Evolutionary conservation across 2,329 filamentous ascomycete genomes (phyloP), one percentile per base, ranked within the genome.

Genomic region (Thelonectria rubi): DNA sequence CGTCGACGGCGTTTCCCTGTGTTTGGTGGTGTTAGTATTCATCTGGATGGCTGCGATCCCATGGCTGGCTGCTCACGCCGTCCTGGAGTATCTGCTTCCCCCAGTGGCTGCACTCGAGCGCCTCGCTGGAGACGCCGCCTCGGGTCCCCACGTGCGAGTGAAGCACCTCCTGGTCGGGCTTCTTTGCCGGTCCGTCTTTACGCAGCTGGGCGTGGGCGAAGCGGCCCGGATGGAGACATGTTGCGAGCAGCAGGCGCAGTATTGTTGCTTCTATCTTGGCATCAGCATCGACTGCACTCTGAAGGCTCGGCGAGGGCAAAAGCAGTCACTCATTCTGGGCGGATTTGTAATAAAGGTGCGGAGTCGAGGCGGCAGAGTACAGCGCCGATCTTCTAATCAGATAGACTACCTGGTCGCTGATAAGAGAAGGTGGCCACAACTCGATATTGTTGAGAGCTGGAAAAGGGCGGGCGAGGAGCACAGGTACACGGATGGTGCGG

Each of bases 1-100:
- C 89, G 77, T 94, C 91, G 1, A 89, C 91, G 12, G 91, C 91
- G 77, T 92, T 93, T 7, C 91, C 91, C 82, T 86, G 54, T 34
- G 18, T 42, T 39, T 6, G 15, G 17, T 58, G 4, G 46, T 32
- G 6, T 15, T 11, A 3, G 18, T 6, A 3, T 7, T 4, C 24
- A 4, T 24, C 7, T 24, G 4, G n/a, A n/a, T n/a, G n/a, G n/a
- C n/a, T n/a, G n/a, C n/a, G n/a, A n/a, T 24, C 24, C 4, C 24
- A 4, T 24, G 24, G 24, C 7, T 7, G 47, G 24, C 12, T 8
- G 11, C 80, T 46, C 74, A 84, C 84, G 3, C 85, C 84, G 17
- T 76, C 74, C 18, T 77, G 75, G 26, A 93, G 75, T 17, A 91
- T 79, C 45, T 90, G 82, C 24, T 85, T 84, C 2, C 91, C 91